Percentiles rank a stretch among this genome's conserved stretches.
phyloP scores from a whole-genome alignment of 192 early-diverging fungal species.

The Cladochytrium replicatum region DNA sequence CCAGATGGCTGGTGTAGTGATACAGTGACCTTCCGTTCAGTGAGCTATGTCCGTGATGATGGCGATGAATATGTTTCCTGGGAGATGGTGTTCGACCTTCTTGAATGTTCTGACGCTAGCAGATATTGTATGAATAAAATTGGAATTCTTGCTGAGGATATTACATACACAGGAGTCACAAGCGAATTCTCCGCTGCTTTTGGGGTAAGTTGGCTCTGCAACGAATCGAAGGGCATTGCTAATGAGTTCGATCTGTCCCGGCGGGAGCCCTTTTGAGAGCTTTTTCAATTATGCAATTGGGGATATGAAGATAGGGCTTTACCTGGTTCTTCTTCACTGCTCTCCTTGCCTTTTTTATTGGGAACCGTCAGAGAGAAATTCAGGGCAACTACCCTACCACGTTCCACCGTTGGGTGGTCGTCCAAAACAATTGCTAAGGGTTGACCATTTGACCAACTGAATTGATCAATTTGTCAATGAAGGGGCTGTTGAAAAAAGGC shows the following conservation, averaged over 20 bases:
- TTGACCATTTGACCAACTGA: not conserved
- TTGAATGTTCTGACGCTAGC: not conserved
- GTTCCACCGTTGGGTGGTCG: not conserved
- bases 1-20: not conserved
- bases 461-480: not conserved
- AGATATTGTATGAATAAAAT: not conserved
- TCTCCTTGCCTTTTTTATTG: not conserved
- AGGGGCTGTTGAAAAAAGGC: not conserved
- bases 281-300: not conserved
- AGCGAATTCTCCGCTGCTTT: not conserved
- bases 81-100: not conserved
- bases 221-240: conserved; percentile 6
- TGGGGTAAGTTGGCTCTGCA: conserved; percentile 9
- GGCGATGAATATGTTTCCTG: not conserved
- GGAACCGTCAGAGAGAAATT: not conserved
- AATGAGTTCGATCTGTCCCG: not conserved
- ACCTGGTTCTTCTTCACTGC: too few relatives aligned
- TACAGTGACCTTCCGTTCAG: not conserved
- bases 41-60: not conserved
- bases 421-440: not conserved
- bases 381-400: not conserved
- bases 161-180: conserved; percentile 3
- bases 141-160: not conserved
- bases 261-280: not conserved
- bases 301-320: not conserved